Conservation (phyloP, 2,329 filamentous ascomycete species). For the Thelonectria rubi region DNA sequence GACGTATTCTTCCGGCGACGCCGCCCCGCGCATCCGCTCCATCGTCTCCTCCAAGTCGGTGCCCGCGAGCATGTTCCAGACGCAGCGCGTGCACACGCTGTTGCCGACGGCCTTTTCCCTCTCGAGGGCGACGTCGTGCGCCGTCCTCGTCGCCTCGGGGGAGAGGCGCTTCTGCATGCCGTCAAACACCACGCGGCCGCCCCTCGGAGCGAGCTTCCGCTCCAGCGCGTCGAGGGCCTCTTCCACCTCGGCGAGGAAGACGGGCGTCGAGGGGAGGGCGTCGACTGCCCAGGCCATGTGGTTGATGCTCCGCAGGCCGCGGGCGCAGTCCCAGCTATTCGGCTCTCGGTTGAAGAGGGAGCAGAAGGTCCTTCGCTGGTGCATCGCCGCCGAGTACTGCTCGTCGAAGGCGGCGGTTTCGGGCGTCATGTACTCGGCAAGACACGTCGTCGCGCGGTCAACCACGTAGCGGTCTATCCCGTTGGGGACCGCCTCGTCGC, state of each 20-base stretch:
- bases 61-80: constrained; percentile 13
- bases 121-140: not conserved
- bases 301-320: not conserved
- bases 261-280: not conserved
- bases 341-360: not conserved
- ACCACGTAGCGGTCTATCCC: too few species aligned
- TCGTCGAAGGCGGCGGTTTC: too few species aligned
- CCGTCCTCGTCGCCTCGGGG: not conserved
- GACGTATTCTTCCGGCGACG: constrained; percentile 2
- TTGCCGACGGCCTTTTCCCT: not conserved
- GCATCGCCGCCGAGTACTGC: not conserved
- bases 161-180: not conserved
- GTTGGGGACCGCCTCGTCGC: not conserved
- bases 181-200: not conserved
- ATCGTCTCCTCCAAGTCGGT: not conserved
- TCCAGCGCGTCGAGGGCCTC: constrained; percentile 3
- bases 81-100: constrained; percentile 15
- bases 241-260: not conserved
- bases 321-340: not conserved
- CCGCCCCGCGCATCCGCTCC: not conserved
- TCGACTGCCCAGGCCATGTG: constrained; percentile 3
- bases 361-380: constrained; percentile 1
- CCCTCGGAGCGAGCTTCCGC: not conserved
- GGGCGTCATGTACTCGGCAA: too few species aligned
- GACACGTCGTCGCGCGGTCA: too few species aligned